Evolutionary conservation across 1,284 basidiomycete genomes (phyloP).

Genomic region (Papiliotrema flavescens): DNA sequence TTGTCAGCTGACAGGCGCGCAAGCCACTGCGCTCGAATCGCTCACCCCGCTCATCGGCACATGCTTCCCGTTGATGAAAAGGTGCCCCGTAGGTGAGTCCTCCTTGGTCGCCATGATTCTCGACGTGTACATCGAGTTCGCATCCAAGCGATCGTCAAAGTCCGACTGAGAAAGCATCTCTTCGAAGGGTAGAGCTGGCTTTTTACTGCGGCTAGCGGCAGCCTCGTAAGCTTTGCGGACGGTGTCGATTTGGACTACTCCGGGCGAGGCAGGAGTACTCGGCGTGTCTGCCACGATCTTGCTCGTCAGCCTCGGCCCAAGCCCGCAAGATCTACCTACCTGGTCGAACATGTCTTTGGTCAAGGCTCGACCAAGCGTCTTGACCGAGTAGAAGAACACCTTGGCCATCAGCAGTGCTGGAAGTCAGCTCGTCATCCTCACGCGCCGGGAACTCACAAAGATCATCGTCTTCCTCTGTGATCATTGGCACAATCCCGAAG

Average conservation of each 20-base stretch:
- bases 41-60: constrained; percentile 67
- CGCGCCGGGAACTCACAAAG: constrained; percentile 21
- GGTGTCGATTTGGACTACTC: constrained; percentile 20
- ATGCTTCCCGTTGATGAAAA: constrained; percentile 85
- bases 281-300: constrained; percentile 23
- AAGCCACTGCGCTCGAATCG: constrained; percentile 6
- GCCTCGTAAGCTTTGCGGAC: constrained; percentile 32
- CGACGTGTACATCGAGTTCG: constrained; percentile 24
- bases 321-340: constrained; percentile 48
- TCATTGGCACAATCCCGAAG: constrained; percentile 75
- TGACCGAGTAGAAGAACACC: constrained; percentile 64
- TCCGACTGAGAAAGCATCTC: constrained; percentile 43
- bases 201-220: constrained; percentile 14
- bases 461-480: constrained; percentile 44
- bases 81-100: constrained; percentile 39
- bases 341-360: constrained; percentile 61
- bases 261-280: constrained; percentile 14
- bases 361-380: constrained; percentile 60
- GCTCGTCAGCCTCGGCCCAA: not conserved
- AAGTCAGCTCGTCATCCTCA: constrained; percentile 1
- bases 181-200: constrained; percentile 40
- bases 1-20: not conserved
- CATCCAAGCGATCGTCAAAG: constrained; percentile 26
- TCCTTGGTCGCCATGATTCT: constrained; percentile 32
- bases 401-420: constrained; percentile 67